Base-by-base conservation (phyloP, 2,329 filamentous ascomycete genomes). In the Talaromyces sp. region DNA sequence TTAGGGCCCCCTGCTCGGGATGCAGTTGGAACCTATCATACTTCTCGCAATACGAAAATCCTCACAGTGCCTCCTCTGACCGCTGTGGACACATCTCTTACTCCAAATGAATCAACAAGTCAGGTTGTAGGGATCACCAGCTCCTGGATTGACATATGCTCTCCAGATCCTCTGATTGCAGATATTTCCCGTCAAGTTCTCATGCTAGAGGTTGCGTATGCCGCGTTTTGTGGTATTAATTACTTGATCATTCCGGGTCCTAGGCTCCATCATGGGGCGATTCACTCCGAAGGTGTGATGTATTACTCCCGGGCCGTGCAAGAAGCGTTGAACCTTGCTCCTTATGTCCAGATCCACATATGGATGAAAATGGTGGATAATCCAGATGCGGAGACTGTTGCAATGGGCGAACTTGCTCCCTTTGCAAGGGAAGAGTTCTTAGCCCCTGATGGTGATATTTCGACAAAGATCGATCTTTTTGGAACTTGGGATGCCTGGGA, bases 401-500 rank as follows among this genome's bases (percentile, higher is more conserved):
- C 73, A 21, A 76, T 81, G 56, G 77, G 77, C 32, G 75, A 79
- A 58, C 64, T 81, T 52, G 72, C 74, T 11, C 73, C 73, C 0
- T 73, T 80, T 64, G 75, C 77, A 35, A 72, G 79, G 21, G 68
- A 68, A 46, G 74, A 77, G 60, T 80, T 74, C 63, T 61, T 76
- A 17, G 64, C 60, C 43, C 66, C 66, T 17, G 66, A 66, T 10
- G 62, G 74, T 1, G 70, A 74, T 5, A 65, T 74, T 35, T 67
- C 68, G 7, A 77, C 79, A 32, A 81, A 85, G 24, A 78, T 88
- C 62, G 88, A 93, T 68, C 74, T 89, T 0, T 94, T 91, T 74
- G 87, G 87, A 57, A 83, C 88, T 2, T 99, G 95, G 95, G 92
- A 97, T 75, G 88, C 89, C 1, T 99, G 94, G 94, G 88, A 99